Evolutionary conservation across 192 early-diverging fungal species (phyloP).

Genomic region (Podila clonocystis): DNA sequence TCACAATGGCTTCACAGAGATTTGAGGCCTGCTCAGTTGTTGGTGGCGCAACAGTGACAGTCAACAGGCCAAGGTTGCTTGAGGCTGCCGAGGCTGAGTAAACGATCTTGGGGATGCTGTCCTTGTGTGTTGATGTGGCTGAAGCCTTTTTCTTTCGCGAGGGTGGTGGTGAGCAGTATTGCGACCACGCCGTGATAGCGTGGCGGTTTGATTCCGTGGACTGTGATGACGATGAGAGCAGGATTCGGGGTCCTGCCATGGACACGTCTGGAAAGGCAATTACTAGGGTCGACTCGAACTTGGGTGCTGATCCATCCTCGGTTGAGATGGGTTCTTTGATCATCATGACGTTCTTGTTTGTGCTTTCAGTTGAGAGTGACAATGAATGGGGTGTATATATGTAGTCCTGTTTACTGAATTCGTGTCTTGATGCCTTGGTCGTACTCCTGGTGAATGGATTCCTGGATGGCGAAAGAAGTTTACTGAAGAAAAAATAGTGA

Average conservation of each 20-base stretch:
- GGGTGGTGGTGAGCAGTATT: slow-evolving; percentile 9
- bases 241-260: slow-evolving; percentile 33
- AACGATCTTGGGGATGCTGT: not conserved
- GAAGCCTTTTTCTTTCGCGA: slow-evolving; percentile 4
- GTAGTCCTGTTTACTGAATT: no score
- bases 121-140: not conserved
- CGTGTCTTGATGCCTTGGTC: no score
- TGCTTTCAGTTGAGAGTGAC: not conserved
- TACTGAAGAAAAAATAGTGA: no score
- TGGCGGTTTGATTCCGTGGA: not conserved
- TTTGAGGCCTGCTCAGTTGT: slow-evolving; percentile 28
- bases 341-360: slow-evolving; percentile 9
- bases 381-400: no score
- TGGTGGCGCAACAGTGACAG: slow-evolving; percentile 16
- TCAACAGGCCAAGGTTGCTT: slow-evolving; percentile 17
- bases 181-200: slow-evolving; percentile 27
- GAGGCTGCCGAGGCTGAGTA: slow-evolving; percentile 3
- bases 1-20: slow-evolving; percentile 38
- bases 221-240: slow-evolving; percentile 5
- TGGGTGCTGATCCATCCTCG: slow-evolving; percentile 10
- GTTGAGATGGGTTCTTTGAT: slow-evolving; percentile 15
- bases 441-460: no score
- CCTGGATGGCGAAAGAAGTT: no score
- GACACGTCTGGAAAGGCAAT: slow-evolving; percentile 42
- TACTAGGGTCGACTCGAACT: slow-evolving; percentile 32